These are phyloP conservation scores for Coemansia guatemalensis DNA, from an alignment of 192 early-diverging fungal genomes.

Conservation along the genomic window DNA sequence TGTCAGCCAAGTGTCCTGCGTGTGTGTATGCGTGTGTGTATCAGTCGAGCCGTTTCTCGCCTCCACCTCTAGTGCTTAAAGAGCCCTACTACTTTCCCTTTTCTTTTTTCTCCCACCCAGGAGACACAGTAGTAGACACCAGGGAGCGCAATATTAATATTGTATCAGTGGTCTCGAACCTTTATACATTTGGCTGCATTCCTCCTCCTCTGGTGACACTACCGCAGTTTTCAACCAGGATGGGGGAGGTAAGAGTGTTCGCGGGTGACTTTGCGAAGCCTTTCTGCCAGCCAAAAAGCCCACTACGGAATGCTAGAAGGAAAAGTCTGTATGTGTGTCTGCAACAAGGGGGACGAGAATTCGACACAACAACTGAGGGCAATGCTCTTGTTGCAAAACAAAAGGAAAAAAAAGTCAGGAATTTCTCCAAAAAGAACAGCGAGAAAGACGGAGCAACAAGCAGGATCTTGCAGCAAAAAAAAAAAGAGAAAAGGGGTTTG, in stretches of 20 bases:
- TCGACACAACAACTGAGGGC: not conserved
- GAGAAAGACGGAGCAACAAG: not conserved
- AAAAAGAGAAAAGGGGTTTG: not conserved
- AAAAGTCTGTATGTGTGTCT: not conserved
- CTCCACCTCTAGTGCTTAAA: not conserved
- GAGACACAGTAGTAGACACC: not conserved
- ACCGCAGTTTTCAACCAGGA: not conserved
- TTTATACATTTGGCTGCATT: not conserved
- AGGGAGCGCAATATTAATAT: not conserved
- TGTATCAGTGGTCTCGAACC: not conserved
- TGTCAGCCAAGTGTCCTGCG: not conserved
- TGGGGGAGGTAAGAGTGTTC: not conserved
- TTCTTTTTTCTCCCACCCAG: not conserved
- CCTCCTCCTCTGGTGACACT: not conserved
- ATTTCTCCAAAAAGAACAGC: not conserved
- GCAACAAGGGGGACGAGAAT: not conserved
- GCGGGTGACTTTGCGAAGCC: not conserved
- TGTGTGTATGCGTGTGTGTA: not conserved
- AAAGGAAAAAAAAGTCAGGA: conserved; percentile 3
- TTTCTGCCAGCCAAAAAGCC: not conserved
- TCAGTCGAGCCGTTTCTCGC: not conserved
- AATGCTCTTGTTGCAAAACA: not conserved
- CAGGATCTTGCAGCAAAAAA: not conserved
- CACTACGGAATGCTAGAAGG: not conserved
- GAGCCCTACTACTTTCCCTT: not conserved